Evolutionary conservation across 2,329 filamentous ascomycete genomes (phyloP).

Genomic region (Anisogramma anomala): DNA sequence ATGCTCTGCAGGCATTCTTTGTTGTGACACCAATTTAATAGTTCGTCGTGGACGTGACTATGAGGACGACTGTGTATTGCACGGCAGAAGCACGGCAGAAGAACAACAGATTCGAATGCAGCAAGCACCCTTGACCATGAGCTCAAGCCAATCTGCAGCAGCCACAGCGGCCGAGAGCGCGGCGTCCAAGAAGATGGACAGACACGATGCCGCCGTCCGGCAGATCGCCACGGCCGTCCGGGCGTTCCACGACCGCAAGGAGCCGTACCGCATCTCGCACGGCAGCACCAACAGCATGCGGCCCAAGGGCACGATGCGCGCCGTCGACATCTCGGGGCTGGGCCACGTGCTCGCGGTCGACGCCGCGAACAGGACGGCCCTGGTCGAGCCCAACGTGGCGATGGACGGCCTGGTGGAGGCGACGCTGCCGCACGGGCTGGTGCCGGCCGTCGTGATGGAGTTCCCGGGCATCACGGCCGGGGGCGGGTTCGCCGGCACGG

Average conservation of each 20-base stretch:
- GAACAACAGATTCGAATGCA: neutral
- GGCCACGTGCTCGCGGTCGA: slow-evolving; percentile 54
- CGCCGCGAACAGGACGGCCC: slow-evolving; percentile 38
- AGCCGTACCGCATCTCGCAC: slow-evolving; percentile 64
- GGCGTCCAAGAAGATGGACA: slow-evolving; percentile 29
- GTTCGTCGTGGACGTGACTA: neutral
- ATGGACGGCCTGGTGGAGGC: slow-evolving; percentile 59
- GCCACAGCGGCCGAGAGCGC: neutral
- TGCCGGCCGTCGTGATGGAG: slow-evolving; percentile 65
- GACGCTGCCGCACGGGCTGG: slow-evolving; percentile 50
- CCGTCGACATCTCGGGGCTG: slow-evolving; percentile 56
- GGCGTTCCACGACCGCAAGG: slow-evolving; percentile 33
- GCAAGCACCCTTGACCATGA: neutral
- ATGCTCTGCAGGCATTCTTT: neutral
- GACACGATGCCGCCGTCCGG: slow-evolving; percentile 36
- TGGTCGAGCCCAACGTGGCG: slow-evolving; percentile 61
- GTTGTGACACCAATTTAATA: neutral
- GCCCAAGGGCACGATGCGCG: slow-evolving; percentile 38
- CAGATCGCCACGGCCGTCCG: slow-evolving; percentile 37
- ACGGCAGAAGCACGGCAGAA: too few species aligned
- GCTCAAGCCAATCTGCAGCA: neutral
- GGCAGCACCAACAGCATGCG: slow-evolving; percentile 67
- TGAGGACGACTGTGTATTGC: neutral
- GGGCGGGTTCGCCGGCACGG: slow-evolving; percentile 59
- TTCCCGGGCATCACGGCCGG: slow-evolving; percentile 66